Conservation (phyloP, 2,329 filamentous ascomycete genomes). For the Penicillium sp. region DNA sequence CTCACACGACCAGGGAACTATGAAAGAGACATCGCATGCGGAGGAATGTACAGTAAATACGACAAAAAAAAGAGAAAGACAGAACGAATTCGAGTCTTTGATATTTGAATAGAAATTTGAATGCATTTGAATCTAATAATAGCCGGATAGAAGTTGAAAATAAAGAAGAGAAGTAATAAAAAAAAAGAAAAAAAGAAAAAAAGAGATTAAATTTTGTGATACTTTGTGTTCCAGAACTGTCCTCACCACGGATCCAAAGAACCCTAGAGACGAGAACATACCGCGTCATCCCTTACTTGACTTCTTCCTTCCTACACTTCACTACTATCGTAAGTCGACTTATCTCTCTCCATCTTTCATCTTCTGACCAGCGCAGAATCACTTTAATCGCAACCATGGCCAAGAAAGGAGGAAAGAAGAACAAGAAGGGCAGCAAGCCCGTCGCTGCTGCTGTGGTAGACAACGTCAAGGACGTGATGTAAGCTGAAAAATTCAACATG, state of each 20-base stretch:
- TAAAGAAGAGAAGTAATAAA: not conserved
- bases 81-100: not conserved
- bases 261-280: slow-evolving; percentile 14
- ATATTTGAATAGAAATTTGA: not conserved
- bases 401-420: slow-evolving; percentile 39
- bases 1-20: slow-evolving; percentile 21
- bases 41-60: not conserved
- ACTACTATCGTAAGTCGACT: slow-evolving; percentile 8
- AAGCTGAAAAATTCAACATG: slow-evolving; percentile 19
- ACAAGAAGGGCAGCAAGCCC: slow-evolving; percentile 32
- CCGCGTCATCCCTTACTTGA: slow-evolving; percentile 24
- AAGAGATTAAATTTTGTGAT: slow-evolving; percentile 1
- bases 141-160: not conserved
- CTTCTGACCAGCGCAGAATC: slow-evolving; percentile 17
- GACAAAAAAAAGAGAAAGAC: not conserved
- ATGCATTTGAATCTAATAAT: slow-evolving; percentile 1
- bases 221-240: slow-evolving; percentile 11
- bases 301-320: slow-evolving; percentile 19
- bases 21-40: slow-evolving; percentile 9
- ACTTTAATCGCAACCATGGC: slow-evolving; percentile 26
- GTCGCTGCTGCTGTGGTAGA: slow-evolving; percentile 21
- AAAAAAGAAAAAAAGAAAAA: not conserved
- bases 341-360: not conserved
- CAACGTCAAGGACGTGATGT: slow-evolving; percentile 32
- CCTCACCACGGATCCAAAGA: slow-evolving; percentile 6